Conservation (phyloP, 140 eudicot genomes). For the Flaveria floridana region DNA sequence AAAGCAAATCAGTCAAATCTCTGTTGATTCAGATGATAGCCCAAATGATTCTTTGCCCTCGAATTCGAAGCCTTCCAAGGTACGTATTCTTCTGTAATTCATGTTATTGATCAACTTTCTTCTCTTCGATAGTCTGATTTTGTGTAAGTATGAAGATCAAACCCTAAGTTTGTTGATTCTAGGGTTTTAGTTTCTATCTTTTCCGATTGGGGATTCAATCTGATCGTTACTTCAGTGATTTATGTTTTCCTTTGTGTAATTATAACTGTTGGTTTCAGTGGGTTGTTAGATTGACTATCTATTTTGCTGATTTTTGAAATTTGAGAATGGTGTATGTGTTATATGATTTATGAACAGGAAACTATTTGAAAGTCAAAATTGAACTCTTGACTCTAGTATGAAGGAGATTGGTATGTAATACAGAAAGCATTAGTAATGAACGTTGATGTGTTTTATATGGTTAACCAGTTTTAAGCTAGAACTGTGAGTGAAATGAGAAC, state of each 20-base stretch:
- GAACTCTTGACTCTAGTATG: background rate
- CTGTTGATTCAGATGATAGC: slow-evolving; percentile 35
- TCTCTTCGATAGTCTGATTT: background rate
- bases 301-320: no score
- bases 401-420: slow-evolving; percentile 3
- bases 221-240: slow-evolving; percentile 15
- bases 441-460: background rate
- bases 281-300: slow-evolving; percentile 6
- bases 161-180: slow-evolving; percentile 20
- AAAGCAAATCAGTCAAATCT: slow-evolving; percentile 43
- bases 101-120: background rate
- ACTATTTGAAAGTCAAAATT: background rate
- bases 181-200: background rate
- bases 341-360: background rate
- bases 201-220: background rate
- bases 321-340: background rate
- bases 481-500: background rate
- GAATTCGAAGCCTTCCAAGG: slow-evolving; percentile 55
- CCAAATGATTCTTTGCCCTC: slow-evolving; percentile 40
- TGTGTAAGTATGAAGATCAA: slow-evolving; percentile 2
- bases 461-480: background rate
- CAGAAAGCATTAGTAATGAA: background rate
- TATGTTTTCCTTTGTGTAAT: background rate
- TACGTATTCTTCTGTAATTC: slow-evolving; percentile 24
- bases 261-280: no score